A percentile compares a stretch with the other conserved stretches of the same genome.
Conservation (phyloP, 495 filamentous ascomycete genomes). For the Cenococcum geophilum region DNA sequence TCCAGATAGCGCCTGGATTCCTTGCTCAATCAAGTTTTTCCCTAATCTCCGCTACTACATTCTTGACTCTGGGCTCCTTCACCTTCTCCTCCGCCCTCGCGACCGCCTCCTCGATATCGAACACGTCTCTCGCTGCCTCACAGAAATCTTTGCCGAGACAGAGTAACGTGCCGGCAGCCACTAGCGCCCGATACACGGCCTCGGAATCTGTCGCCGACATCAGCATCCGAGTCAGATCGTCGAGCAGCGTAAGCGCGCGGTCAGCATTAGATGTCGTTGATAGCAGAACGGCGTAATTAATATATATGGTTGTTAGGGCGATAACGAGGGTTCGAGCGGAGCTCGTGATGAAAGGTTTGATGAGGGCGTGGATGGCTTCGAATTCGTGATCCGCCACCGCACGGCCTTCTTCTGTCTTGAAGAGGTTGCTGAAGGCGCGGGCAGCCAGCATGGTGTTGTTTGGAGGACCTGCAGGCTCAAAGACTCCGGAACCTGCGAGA, state of each 20-base stretch:
- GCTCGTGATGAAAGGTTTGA: slow-evolving; percentile 39
- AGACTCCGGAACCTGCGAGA: slow-evolving; percentile 49
- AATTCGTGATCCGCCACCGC: slow-evolving; percentile 54
- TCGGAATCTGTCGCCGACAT: slow-evolving; percentile 66
- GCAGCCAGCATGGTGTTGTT: slow-evolving; percentile 85
- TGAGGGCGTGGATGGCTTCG: slow-evolving; percentile 39
- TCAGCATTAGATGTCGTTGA: slow-evolving; percentile 45
- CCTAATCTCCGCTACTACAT: slow-evolving; percentile 54
- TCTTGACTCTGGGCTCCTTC: slow-evolving; percentile 53
- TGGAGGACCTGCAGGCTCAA: slow-evolving; percentile 46
- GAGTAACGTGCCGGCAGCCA: slow-evolving; percentile 74
- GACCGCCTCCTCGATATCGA: slow-evolving; percentile 42
- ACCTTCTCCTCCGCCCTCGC: slow-evolving; percentile 41
- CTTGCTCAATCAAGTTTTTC: slow-evolving; percentile 22
- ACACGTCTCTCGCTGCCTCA: slow-evolving; percentile 45
- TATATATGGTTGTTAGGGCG: slow-evolving; percentile 72
- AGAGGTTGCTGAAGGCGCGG: slow-evolving; percentile 81
- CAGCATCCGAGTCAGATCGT: slow-evolving; percentile 58
- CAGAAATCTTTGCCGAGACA: slow-evolving; percentile 46
- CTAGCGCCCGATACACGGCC: slow-evolving; percentile 73
- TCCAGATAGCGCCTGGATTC: no score
- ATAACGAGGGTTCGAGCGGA: slow-evolving; percentile 76
- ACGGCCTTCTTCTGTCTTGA: slow-evolving; percentile 66
- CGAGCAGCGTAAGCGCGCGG: slow-evolving; percentile 53
- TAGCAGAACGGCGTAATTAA: slow-evolving; percentile 68